Evolutionary conservation across 2,329 filamentous ascomycete genomes (phyloP), one percentile per base, ranked within the genome.

Genomic region (Hawksworthiomyces lignivorus): DNA sequence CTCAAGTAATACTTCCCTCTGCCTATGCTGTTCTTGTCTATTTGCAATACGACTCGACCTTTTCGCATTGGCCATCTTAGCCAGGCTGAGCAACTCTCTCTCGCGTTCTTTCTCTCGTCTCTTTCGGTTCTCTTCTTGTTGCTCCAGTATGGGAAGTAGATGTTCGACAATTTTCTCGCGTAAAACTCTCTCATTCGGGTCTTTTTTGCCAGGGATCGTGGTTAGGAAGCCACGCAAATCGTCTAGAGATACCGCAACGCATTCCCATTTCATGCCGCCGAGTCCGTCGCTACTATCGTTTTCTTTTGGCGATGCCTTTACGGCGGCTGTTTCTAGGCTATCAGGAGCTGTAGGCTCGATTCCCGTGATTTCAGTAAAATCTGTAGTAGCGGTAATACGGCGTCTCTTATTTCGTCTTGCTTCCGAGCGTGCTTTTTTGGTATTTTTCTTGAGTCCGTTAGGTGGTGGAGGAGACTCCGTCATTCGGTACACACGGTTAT

Each of bases 61-160:
- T 65, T 98, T 98, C 4, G 92, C 90, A 43, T 83, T 86, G n/a
- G 87, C 87, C 64, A 97, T 75, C 58, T 92, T 90, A 52, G 90
- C 82, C 50, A 94, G 62, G 51, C 80, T 87, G 39, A 87, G 69
- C 18, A 94, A 63, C 54, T 97, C 90, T 48, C 82, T 86, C 57
- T 94, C 78, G 52, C 83, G 70, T 47, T 80, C 75, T 4, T 68
- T 54, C 37, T 83, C 69, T 68, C 87, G 73, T 64, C 78, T 65
- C 60, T 90, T 89, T 47, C 81, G 80, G 22, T 80, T 75, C 53
- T 89, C 75, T 52, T 82, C 79, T 50, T 85, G 80, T 54, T 84
- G 85, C 61, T 94, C 82, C 12, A 98, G 74, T 28, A 94, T 76
- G 1, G 92, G 92, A 4, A 97, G 57, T 1, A 97, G 78, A 42